A percentile compares a stretch with the other conserved stretches of the same genome.
Conservation (phyloP, 257 asterid species). For the Ophiorrhiza pumila region DNA sequence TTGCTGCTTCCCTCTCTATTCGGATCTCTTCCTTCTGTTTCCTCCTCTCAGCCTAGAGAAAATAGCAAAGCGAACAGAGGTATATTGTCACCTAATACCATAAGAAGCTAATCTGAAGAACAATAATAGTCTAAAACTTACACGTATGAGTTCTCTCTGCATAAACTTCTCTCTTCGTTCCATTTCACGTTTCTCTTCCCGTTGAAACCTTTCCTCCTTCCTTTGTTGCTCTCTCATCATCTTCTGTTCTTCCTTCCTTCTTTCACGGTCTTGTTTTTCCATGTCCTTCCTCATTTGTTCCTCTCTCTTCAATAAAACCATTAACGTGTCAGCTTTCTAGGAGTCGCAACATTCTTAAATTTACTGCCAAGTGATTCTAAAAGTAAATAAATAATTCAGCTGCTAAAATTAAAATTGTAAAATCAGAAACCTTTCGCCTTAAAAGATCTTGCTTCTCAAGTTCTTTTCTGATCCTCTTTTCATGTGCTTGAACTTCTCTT, state of each 20-base stretch:
- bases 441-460: slow-evolving; percentile 81
- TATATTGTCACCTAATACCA: not conserved
- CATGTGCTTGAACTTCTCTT: slow-evolving; percentile 69
- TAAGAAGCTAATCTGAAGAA: not conserved
- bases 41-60: slow-evolving; percentile 81
- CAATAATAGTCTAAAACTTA: slow-evolving; percentile 22
- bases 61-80: slow-evolving; percentile 4
- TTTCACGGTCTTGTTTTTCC: slow-evolving; percentile 94
- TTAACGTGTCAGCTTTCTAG: slow-evolving; percentile 23
- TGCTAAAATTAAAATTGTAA: slow-evolving; percentile 12
- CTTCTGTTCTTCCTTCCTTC: slow-evolving; percentile 78
- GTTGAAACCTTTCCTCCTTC: slow-evolving; percentile 89
- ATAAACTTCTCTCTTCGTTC: slow-evolving; percentile 88
- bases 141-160: slow-evolving; percentile 85
- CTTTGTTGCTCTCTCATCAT: slow-evolving; percentile 77
- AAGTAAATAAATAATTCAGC: not conserved
- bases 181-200: slow-evolving; percentile 98
- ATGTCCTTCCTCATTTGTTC: slow-evolving; percentile 88
- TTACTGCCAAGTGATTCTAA: not conserved
- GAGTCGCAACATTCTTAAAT: not conserved
- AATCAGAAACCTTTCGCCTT: slow-evolving; percentile 61
- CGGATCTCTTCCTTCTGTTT: slow-evolving; percentile 89
- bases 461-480: slow-evolving; percentile 74
- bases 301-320: slow-evolving; percentile 60
- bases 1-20: slow-evolving; percentile 73